A percentile compares a stretch with the other conserved stretches of the same genome.
These are phyloP conservation scores for Globisporangium nodosum DNA, from an alignment of 352 stramenopile genomes.

Conservation along the genomic window DNA sequence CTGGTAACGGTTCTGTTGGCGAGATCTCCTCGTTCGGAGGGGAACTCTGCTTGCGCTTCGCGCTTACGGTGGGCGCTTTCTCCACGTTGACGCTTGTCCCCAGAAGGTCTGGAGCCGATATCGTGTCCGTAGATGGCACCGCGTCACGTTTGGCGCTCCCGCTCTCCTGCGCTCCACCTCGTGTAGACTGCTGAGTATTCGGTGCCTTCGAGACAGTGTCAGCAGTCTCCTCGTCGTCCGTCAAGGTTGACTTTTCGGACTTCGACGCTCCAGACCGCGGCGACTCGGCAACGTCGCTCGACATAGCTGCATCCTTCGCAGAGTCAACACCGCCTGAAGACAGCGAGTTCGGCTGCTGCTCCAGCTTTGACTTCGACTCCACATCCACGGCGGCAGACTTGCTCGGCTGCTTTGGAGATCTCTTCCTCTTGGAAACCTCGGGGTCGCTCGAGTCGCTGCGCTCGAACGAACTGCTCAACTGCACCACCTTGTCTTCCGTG, in stretches of 20 bases:
- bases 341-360: not conserved
- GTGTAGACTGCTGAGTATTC: not conserved
- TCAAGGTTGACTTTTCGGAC: not conserved
- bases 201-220: not conserved
- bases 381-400: not conserved
- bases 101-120: not conserved
- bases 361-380: not conserved
- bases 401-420: conserved; percentile 10
- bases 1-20: conserved; percentile 4
- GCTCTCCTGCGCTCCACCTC: not conserved
- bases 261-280: not conserved
- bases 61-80: not conserved
- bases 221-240: not conserved
- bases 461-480: conserved; percentile 1
- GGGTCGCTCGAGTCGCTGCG: conserved; percentile 10
- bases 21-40: conserved; percentile 13
- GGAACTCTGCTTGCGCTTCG: not conserved
- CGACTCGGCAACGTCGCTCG: not conserved
- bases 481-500: not conserved
- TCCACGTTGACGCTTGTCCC: not conserved
- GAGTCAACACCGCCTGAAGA: not conserved
- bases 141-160: not conserved
- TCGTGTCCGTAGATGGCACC: not conserved
- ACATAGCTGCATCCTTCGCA: not conserved
- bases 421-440: conserved; percentile 12